Base-by-base conservation (phyloP, 106 monocot species). In the Ottelia alismoides region DNA sequence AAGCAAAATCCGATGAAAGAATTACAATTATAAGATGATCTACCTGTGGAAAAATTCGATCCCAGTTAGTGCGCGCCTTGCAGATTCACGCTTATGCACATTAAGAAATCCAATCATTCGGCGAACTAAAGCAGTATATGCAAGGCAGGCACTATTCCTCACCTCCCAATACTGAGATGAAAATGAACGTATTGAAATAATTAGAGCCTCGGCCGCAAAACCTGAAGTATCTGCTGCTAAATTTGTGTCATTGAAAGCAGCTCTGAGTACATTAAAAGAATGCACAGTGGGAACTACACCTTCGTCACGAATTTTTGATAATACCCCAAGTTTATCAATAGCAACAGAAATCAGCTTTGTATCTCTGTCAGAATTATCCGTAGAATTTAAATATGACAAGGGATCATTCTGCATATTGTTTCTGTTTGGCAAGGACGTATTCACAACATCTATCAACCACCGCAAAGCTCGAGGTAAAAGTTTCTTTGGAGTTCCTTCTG, bases 31-130 rank as follows among this genome's bases (percentile, higher is more conserved):
- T n/a, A n/a, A n/a, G n/a, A n/a, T n/a, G n/a, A n/a, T n/a, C n/a
- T 76, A 90, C 98, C 98, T 82, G 47, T 98, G 85, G 62, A 98
- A 98, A 54, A 90, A 98, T 44, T 98, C 90, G 49, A 90, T 76
- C 26, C 90, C 90, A 58, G 98, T 98, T 56, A 98, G 66, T 30
- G 85, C 71, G 22, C 82, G 70, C 25, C 81, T 75, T 49, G 75
- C 50, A 58, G 98, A 82, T 51, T 90, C 75, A 27, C 74, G 76
- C 45, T 79, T 86, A 20, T 90, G 90, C 47, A 90, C 77, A 61
- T 98, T 98, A 25, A 98, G 74, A 57, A 90, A 98, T 50, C 98
- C 98, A 75, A 98, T 69, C 98, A 98, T 90, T 20, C 98, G 85
- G 31, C 98, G 78, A 23, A 98, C 72, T 57, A 98, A 53, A 40